Evolutionary conservation across 352 stramenopile species (phyloP).

Genomic region (Detonula confervacea): DNA sequence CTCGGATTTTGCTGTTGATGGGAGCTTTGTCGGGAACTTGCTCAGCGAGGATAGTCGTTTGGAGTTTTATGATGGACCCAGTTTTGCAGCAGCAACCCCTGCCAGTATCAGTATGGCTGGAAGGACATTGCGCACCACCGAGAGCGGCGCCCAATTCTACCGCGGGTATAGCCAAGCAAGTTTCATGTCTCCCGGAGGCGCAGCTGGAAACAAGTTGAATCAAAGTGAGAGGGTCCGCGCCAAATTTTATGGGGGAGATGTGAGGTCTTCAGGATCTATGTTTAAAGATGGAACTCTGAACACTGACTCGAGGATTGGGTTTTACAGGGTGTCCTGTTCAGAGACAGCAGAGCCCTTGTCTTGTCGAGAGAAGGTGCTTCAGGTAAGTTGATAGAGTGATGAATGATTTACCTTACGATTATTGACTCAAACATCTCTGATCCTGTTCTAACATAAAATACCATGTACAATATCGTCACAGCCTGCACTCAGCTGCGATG

Average conservation of each 20-base stretch:
- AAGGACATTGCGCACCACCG: not conserved
- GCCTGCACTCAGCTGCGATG: conserved; percentile 28
- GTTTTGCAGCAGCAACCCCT: not conserved
- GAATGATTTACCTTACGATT: too few species aligned
- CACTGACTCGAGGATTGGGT: conserved; percentile 26
- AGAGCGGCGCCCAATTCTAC: conserved; percentile 15
- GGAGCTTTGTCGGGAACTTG: not conserved
- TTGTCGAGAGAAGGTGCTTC: conserved; percentile 13
- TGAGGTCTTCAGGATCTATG: conserved; percentile 21
- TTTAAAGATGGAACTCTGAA: conserved; percentile 18
- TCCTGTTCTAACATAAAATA: not conserved
- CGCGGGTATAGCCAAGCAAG: not conserved
- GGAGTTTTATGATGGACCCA: conserved; percentile 5
- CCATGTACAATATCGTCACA: not conserved
- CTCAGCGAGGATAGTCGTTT: conserved; percentile 16
- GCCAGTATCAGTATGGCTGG: not conserved
- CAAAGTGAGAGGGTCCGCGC: not conserved
- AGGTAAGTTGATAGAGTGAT: conserved; percentile 23
- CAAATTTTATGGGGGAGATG: not conserved
- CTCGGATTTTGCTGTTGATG: conserved; percentile 1
- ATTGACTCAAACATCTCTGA: too few species aligned
- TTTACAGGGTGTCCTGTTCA: conserved; percentile 30
- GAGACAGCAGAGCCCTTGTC: conserved; percentile 20
- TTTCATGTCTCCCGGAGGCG: not conserved
- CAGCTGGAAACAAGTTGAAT: not conserved